phyloP scores from a whole-genome alignment of 352 stramenopile genomes.

The Phytophthora ramorum region DNA sequence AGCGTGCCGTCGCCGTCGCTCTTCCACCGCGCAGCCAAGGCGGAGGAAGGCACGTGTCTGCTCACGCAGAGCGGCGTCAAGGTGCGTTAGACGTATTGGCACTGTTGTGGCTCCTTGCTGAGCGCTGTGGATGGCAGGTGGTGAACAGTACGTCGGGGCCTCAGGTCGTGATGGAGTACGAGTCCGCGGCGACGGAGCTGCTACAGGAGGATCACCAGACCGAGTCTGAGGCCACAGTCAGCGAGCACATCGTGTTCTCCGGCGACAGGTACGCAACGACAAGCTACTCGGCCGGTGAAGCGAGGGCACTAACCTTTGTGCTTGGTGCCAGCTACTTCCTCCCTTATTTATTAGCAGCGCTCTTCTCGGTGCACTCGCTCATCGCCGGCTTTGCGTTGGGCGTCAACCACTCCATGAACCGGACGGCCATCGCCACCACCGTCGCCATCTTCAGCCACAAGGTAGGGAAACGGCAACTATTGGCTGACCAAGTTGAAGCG shows the following conservation, averaged over 20 bases:
- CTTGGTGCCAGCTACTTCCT: conserved; percentile 44
- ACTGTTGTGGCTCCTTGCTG: neutral
- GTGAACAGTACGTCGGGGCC: conserved; percentile 13
- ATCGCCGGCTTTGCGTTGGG: conserved; percentile 71
- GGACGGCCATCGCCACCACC: conserved; percentile 60
- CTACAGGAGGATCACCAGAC: conserved; percentile 28
- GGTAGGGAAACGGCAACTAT: conserved; percentile 25
- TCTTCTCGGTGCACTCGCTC: conserved; percentile 75
- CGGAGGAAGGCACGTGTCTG: conserved; percentile 48
- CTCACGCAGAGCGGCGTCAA: conserved; percentile 44
- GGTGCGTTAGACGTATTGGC: conserved; percentile 14
- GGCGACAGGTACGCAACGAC: conserved; percentile 42
- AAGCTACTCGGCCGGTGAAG: neutral
- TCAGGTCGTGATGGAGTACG: conserved; percentile 27
- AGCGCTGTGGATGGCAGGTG: conserved; percentile 12
- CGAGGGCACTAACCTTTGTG: conserved; percentile 11
- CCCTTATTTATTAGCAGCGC: conserved; percentile 65
- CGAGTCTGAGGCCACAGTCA: conserved; percentile 49
- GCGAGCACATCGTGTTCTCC: conserved; percentile 70
- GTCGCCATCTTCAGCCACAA: conserved; percentile 78
- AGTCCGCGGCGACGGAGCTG: conserved; percentile 26
- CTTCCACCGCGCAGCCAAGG: conserved; percentile 48
- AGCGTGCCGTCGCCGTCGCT: conserved; percentile 34
- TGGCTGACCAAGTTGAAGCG: neutral
- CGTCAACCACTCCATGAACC: conserved; percentile 60